Conservation (phyloP, 352 stramenopile species). For the Globisporangium radiosum region DNA sequence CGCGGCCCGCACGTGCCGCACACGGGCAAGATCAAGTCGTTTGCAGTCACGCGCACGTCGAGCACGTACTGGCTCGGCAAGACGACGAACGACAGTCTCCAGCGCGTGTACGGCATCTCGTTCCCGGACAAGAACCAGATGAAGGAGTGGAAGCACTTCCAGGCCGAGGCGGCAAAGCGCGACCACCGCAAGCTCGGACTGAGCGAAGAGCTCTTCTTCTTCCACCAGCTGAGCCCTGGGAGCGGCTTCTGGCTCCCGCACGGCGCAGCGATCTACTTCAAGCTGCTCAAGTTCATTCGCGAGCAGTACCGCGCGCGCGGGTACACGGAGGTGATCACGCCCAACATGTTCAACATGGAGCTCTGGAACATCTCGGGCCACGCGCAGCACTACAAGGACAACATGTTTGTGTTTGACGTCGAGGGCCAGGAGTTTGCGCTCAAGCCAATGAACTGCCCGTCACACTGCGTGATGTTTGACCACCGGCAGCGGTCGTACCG, state of each 20-base stretch:
- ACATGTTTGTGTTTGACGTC: conserved; percentile 89
- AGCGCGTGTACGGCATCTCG: conserved; percentile 95
- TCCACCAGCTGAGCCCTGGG: conserved; percentile 92
- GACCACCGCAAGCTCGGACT: conserved; percentile 94
- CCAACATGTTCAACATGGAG: conserved; percentile 96
- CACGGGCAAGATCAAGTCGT: conserved; percentile 95
- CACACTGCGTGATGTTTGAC: conserved; percentile 97
- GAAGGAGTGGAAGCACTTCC: conserved; percentile 79
- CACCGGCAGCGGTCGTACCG: conserved; percentile 93
- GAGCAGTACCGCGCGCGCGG: conserved; percentile 82
- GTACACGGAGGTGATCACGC: conserved; percentile 96
- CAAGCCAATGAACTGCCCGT: conserved; percentile 98
- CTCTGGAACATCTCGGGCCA: conserved; percentile 97
- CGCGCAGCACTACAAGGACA: conserved; percentile 94
- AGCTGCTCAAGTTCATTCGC: conserved; percentile 83
- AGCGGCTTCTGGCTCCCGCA: conserved; percentile 97
- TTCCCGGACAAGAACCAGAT: conserved; percentile 90
- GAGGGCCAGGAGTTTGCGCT: conserved; percentile 94
- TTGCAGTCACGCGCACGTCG: conserved; percentile 92
- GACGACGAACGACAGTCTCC: conserved; percentile 94
- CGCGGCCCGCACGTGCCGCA: conserved; percentile 95
- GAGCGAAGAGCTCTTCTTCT: conserved; percentile 96
- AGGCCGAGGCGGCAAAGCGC: conserved; percentile 95
- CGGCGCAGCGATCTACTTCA: conserved; percentile 97
- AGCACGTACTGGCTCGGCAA: conserved; percentile 97